phyloP scores from a whole-genome alignment of 495 filamentous ascomycete genomes.

The Cercophora scortea region DNA sequence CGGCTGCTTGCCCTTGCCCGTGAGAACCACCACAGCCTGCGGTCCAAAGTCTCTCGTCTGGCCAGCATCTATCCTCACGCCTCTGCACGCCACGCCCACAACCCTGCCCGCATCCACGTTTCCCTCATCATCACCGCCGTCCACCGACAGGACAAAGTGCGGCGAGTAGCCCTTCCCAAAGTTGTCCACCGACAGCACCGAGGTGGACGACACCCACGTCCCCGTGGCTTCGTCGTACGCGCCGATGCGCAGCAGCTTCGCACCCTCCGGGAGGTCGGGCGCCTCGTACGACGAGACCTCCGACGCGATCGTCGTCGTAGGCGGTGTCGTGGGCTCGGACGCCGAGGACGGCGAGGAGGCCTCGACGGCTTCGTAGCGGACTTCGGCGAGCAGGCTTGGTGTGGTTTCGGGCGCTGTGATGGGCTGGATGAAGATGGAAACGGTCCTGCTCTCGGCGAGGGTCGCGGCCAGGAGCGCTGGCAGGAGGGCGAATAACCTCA shows the following conservation, averaged over 20 bases:
- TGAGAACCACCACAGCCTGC: conserved; percentile 41
- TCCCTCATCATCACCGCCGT: conserved; percentile 18
- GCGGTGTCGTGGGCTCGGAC: background rate
- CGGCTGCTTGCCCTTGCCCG: conserved; percentile 43
- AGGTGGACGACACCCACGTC: conserved; percentile 40
- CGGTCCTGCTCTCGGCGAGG: conserved; percentile 15
- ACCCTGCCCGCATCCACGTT: conserved; percentile 25
- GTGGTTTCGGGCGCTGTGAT: conserved; percentile 19
- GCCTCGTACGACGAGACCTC: conserved; percentile 38
- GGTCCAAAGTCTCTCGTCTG: conserved; percentile 49
- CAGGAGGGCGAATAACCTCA: conserved; percentile 11
- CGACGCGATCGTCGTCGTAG: conserved; percentile 5
- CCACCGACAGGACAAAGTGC: conserved; percentile 38
- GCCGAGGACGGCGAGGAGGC: background rate
- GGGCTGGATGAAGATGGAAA: conserved; percentile 40
- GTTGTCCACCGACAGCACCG: conserved; percentile 37
- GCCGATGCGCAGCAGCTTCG: conserved; percentile 40
- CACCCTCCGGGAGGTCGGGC: conserved; percentile 33
- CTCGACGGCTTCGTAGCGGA: conserved; percentile 33
- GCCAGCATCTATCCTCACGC: conserved; percentile 45
- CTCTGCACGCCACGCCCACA: conserved; percentile 31
- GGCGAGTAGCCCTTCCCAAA: conserved; percentile 48
- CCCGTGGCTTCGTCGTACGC: conserved; percentile 32
- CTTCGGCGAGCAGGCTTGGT: conserved; percentile 37
- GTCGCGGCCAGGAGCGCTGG: conserved; percentile 22